Evolutionary conservation across 345 rosid genomes (phyloP).

Genomic region (Hibiscus mutabilis): DNA sequence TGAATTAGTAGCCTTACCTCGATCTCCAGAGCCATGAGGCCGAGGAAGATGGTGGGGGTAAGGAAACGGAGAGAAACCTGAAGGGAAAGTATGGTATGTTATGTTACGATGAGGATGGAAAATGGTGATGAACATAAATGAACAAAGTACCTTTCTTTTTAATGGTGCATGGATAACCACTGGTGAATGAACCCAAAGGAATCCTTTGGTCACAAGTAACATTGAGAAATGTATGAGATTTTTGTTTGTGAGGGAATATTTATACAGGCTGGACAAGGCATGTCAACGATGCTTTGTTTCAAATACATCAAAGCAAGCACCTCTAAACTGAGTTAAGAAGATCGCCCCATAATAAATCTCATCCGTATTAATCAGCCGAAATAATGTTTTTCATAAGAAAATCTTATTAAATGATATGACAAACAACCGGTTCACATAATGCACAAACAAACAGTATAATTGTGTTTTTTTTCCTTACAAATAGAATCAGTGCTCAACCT

Average conservation of each 20-base stretch:
- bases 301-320: no score
- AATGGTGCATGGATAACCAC: conserved; percentile 34
- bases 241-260: conserved; percentile 10
- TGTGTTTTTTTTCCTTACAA: not conserved
- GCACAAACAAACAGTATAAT: not conserved
- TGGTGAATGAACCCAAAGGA: conserved; percentile 20
- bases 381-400: not conserved
- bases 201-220: conserved; percentile 43
- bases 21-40: conserved; percentile 39
- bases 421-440: not conserved
- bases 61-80: conserved; percentile 9
- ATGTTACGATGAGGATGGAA: conserved; percentile 1
- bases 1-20: conserved; percentile 23
- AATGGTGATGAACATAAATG: conserved; percentile 15
- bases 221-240: conserved; percentile 3
- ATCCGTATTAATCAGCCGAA: not conserved
- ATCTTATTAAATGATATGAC: not conserved
- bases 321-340: no score
- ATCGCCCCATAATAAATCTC: no score
- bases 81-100: conserved; percentile 4
- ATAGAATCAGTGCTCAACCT: not conserved
- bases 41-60: conserved; percentile 6
- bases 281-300: conserved; percentile 12
- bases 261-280: not conserved
- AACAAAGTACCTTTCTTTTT: conserved; percentile 10